These are phyloP conservation scores for Chaetomium sp. DNA, from an alignment of 2,329 filamentous ascomycete genomes.

Conservation along the genomic window DNA sequence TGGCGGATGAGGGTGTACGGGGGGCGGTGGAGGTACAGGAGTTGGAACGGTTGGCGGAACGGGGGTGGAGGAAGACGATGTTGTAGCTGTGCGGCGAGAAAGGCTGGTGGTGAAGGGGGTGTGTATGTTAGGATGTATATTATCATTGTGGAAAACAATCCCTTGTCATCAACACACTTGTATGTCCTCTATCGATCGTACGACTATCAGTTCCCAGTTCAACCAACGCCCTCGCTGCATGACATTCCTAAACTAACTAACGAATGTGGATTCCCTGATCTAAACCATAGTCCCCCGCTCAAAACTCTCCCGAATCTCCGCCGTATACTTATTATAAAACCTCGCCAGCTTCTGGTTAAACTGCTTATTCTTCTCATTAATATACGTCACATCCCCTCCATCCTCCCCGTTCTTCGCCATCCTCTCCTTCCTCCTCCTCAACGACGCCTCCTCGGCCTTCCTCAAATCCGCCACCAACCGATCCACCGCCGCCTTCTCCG, in stretches of 20 bases:
- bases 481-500: conserved; percentile 80
- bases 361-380: conserved; percentile 99
- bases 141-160: conserved; percentile 1
- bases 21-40: conserved; percentile 72
- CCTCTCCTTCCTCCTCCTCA: conserved; percentile 81
- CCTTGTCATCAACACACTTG: too few relatives aligned
- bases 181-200: too few relatives aligned
- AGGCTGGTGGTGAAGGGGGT: background rate
- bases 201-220: background rate
- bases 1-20: conserved; percentile 64
- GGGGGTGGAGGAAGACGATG: conserved; percentile 88
- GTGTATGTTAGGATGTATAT: background rate
- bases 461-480: conserved; percentile 77
- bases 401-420: conserved; percentile 74
- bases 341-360: conserved; percentile 95
- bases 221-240: too few relatives aligned
- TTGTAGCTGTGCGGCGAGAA: conserved; percentile 42
- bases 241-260: conserved; percentile 4
- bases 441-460: conserved; percentile 77
- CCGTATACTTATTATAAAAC: conserved; percentile 98
- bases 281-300: conserved; percentile 95
- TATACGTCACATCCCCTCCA: conserved; percentile 82
- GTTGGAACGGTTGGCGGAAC: conserved; percentile 75
- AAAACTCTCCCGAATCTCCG: conserved; percentile 94
- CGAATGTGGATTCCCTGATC: conserved; percentile 25